Evolutionary conservation across 2,329 filamentous ascomycete species (phyloP).

Genomic region (Gaeumannomyces tritici): DNA sequence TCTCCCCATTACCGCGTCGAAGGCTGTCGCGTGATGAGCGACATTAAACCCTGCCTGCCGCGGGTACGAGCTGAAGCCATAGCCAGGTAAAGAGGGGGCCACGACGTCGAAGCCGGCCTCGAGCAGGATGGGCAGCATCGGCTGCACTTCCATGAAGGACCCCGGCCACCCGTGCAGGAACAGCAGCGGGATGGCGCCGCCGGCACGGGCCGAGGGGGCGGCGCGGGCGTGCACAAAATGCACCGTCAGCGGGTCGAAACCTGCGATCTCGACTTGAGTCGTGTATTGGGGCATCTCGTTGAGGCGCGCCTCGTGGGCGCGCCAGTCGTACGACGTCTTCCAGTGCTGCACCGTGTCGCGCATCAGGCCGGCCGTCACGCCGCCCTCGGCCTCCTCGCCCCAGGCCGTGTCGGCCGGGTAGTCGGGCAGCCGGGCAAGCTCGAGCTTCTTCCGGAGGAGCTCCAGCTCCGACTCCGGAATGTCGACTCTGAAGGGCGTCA

Average conservation of each 20-base stretch:
- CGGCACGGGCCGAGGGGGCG: no score
- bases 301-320: background rate
- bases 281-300: background rate
- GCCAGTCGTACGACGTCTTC: background rate
- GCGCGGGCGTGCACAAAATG: conserved; percentile 1
- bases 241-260: background rate
- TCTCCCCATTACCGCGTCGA: conserved; percentile 27
- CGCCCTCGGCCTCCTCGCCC: background rate
- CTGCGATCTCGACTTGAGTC: background rate
- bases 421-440: conserved; percentile 1
- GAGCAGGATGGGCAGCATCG: conserved; percentile 21
- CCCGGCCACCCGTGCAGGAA: conserved; percentile 34
- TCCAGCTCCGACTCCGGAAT: conserved; percentile 1
- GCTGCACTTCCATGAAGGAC: conserved; percentile 25
- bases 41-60: conserved; percentile 20
- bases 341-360: conserved; percentile 1
- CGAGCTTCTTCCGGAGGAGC: background rate
- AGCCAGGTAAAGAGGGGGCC: conserved; percentile 32
- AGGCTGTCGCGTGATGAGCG: conserved; percentile 18
- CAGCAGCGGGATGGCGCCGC: conserved; percentile 25
- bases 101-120: conserved; percentile 33
- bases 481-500: conserved; percentile 3
- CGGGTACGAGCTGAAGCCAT: conserved; percentile 28
- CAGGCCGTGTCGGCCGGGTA: background rate
- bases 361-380: background rate